Evolutionary conservation across 148 eudicot species (phyloP).

Genomic region (Rhododendron mucronatum): DNA sequence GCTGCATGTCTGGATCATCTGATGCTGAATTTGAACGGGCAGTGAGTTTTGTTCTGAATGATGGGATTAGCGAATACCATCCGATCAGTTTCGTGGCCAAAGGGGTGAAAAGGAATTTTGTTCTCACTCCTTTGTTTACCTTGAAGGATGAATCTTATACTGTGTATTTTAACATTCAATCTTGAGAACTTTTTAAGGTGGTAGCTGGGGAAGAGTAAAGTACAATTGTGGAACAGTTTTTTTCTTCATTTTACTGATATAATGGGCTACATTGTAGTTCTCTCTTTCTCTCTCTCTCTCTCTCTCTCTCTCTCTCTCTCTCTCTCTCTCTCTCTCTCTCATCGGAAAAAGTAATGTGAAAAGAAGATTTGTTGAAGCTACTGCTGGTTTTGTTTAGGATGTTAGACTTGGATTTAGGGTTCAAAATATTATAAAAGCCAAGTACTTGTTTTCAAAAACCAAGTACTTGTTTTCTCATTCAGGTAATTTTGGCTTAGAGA

Average conservation of each 20-base stretch:
- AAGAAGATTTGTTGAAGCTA: background rate
- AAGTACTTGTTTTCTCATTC: background rate
- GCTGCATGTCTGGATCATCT: slow-evolving; percentile 30
- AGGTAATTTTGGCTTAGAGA: background rate
- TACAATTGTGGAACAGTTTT: background rate
- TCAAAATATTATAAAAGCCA: background rate
- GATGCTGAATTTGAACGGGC: slow-evolving; percentile 33
- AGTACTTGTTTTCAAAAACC: background rate
- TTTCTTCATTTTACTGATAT: background rate
- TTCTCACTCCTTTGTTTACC: slow-evolving; percentile 59
- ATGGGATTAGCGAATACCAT: slow-evolving; percentile 55
- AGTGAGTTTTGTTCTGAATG: slow-evolving; percentile 42
- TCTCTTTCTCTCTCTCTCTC: too few relatives aligned
- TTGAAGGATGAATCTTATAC: slow-evolving; percentile 74
- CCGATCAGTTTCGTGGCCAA: slow-evolving; percentile 75
- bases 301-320: too few relatives aligned
- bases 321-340: background rate
- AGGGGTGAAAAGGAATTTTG: slow-evolving; percentile 57
- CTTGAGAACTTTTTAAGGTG: slow-evolving; percentile 1
- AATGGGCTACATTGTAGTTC: background rate
- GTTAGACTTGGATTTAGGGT: background rate
- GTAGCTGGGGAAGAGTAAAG: background rate
- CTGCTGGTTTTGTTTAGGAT: background rate
- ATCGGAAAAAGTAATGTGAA: background rate
- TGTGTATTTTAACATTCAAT: slow-evolving; percentile 57